Percentiles rank a stretch among this genome's conserved stretches.
Conservation (phyloP, 2,329 filamentous ascomycete genomes). For the Pochonia chlamydosporia region DNA sequence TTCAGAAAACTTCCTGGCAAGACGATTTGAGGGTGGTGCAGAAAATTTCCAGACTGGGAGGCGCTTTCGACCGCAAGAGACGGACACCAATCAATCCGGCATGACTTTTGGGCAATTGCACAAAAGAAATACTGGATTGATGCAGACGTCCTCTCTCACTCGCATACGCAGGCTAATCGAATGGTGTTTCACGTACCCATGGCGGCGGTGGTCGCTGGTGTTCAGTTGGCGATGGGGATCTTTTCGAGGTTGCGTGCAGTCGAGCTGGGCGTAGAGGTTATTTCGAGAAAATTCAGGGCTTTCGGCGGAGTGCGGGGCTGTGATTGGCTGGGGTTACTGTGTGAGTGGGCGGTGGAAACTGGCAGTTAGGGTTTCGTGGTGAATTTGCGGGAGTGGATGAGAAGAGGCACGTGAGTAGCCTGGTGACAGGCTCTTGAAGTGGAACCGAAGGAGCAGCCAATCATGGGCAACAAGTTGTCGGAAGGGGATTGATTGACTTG, state of each 20-base stretch:
- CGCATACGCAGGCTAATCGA: slow-evolving; percentile 40
- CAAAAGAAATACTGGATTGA: slow-evolving; percentile 5
- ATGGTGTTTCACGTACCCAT: slow-evolving; percentile 52
- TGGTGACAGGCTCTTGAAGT: background rate
- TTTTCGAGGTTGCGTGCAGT: slow-evolving; percentile 22
- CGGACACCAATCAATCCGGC: background rate
- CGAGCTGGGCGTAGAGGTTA: slow-evolving; percentile 13
- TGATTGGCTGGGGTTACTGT: slow-evolving; percentile 9
- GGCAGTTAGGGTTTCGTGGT: slow-evolving; percentile 38
- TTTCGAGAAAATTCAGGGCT: slow-evolving; percentile 24
- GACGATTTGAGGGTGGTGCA: background rate
- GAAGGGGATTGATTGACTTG: no score
- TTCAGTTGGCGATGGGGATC: slow-evolving; percentile 33
- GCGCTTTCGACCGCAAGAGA: slow-evolving; percentile 8
- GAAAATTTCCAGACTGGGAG: slow-evolving; percentile 2
- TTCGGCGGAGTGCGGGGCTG: slow-evolving; percentile 11
- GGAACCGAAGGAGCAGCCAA: background rate
- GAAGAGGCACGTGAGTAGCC: slow-evolving; percentile 3
- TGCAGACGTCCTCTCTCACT: slow-evolving; percentile 30
- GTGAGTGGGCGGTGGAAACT: slow-evolving; percentile 30
- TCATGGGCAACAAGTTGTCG: no score
- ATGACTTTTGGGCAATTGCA: no score
- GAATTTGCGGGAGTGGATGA: background rate
- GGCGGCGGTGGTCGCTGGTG: slow-evolving; percentile 41
- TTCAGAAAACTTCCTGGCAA: slow-evolving; percentile 10